Evolutionary conservation across 495 filamentous ascomycete species (phyloP).

Genomic region (Podospora pseudopauciseta): DNA sequence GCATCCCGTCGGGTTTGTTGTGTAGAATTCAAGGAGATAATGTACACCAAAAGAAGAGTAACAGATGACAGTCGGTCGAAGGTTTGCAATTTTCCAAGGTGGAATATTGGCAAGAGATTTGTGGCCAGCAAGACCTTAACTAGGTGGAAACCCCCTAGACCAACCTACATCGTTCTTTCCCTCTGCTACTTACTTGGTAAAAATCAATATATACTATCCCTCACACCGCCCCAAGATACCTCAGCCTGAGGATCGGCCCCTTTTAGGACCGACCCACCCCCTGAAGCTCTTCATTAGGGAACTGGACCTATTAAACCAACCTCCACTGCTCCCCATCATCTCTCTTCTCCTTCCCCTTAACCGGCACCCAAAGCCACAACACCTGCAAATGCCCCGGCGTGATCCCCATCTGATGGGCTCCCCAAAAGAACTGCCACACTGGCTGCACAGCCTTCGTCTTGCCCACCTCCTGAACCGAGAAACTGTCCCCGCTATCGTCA

Average conservation of each 20-base stretch:
- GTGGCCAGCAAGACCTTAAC: not conserved
- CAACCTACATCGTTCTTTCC: not conserved
- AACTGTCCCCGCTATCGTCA: not conserved
- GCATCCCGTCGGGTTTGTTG: not conserved
- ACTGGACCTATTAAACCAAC: not conserved
- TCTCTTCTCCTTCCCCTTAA: not conserved
- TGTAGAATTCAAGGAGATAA: not conserved
- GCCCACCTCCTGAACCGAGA: not conserved
- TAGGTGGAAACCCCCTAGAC: not conserved
- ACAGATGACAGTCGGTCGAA: not conserved
- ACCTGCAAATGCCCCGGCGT: conserved; percentile 32
- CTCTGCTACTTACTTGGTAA: not conserved
- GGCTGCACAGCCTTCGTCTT: conserved; percentile 11
- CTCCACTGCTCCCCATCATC: not conserved
- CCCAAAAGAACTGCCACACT: conserved; percentile 37
- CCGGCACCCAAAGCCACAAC: conserved; percentile 30
- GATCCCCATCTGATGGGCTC: conserved; percentile 27
- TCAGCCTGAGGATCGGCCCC: no score
- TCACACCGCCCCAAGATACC: not conserved
- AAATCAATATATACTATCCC: not conserved
- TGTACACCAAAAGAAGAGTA: not conserved
- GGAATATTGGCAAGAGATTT: not conserved
- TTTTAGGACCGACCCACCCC: no score
- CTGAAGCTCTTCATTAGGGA: not conserved
- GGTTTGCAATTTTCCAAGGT: not conserved